Evolutionary conservation across 805 yeast genomes (phyloP).

Genomic region (Starmerella kuoi): DNA sequence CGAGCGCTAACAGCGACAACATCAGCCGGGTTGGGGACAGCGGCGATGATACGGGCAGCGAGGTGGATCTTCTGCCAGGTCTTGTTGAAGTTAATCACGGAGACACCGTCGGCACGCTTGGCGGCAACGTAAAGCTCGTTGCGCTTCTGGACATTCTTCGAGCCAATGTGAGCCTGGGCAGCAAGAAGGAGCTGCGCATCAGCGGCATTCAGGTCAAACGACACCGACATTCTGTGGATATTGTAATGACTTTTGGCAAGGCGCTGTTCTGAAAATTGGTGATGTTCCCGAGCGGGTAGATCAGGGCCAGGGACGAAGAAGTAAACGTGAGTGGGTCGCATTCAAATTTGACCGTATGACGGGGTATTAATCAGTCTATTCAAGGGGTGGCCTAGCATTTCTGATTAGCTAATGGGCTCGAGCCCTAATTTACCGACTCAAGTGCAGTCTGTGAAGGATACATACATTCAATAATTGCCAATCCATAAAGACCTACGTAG

Average conservation of each 20-base stretch:
- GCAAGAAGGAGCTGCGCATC: slow-evolving; percentile 98
- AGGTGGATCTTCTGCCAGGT: slow-evolving; percentile 99
- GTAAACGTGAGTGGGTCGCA: not conserved
- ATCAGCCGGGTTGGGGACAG: slow-evolving; percentile 96
- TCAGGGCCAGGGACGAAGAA: not conserved
- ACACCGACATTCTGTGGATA: slow-evolving; percentile 12
- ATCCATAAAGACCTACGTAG: too few species aligned
- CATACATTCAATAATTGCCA: too few species aligned
- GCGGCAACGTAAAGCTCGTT: slow-evolving; percentile 24
- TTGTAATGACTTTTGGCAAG: not conserved
- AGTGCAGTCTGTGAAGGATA: too few species aligned
- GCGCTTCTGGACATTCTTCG: slow-evolving; percentile 93
- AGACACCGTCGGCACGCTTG: slow-evolving; percentile 94
- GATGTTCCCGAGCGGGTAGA: not conserved
- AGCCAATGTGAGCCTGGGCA: slow-evolving; percentile 98
- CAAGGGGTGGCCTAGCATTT: too few species aligned
- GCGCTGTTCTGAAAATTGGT: slow-evolving; percentile 2
- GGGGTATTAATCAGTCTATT: too few species aligned
- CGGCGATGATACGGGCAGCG: slow-evolving; percentile 99
- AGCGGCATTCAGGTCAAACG: slow-evolving; percentile 65
- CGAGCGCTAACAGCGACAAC: slow-evolving; percentile 98
- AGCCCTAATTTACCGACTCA: too few species aligned
- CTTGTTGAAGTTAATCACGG: slow-evolving; percentile 95
- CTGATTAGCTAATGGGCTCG: too few species aligned
- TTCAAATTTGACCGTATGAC: too few species aligned